Conservation (phyloP, 352 stramenopile species). For the Thraustotheca clavata region DNA sequence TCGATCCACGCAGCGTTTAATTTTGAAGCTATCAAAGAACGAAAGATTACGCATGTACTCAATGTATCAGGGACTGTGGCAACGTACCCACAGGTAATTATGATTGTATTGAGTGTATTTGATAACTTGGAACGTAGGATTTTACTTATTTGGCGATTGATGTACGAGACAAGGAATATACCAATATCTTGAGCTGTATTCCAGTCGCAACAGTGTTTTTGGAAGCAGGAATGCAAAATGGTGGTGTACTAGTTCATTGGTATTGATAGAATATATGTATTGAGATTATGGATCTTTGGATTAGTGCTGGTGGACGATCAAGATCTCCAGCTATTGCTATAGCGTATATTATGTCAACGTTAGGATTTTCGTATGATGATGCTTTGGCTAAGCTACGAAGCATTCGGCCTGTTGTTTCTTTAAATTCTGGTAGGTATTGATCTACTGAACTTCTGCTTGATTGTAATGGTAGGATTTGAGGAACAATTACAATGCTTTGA, state of each 20-base stretch:
- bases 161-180: constrained; percentile 84
- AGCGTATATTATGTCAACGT: constrained; percentile 72
- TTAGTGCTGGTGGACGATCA: constrained; percentile 60
- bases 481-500: constrained; percentile 70
- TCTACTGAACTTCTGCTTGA: background rate
- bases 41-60: constrained; percentile 73
- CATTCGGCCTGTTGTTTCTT: constrained; percentile 49
- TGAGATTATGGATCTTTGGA: background rate
- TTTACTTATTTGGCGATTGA: constrained; percentile 88
- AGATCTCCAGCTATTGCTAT: constrained; percentile 71
- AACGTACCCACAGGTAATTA: constrained; percentile 61
- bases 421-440: constrained; percentile 33
- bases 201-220: constrained; percentile 75
- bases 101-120: background rate
- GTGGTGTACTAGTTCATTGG: constrained; percentile 79
- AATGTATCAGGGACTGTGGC: constrained; percentile 78
- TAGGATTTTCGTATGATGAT: constrained; percentile 41
- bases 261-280: constrained; percentile 11
- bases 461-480: constrained; percentile 49
- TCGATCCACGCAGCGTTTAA: constrained; percentile 86
- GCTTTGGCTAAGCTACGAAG: constrained; percentile 42
- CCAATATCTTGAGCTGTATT: constrained; percentile 82
- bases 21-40: constrained; percentile 61
- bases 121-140: constrained; percentile 13
- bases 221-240: constrained; percentile 45